Conservation (phyloP, 2,329 filamentous ascomycete species). For the Cladosporium sp. region DNA sequence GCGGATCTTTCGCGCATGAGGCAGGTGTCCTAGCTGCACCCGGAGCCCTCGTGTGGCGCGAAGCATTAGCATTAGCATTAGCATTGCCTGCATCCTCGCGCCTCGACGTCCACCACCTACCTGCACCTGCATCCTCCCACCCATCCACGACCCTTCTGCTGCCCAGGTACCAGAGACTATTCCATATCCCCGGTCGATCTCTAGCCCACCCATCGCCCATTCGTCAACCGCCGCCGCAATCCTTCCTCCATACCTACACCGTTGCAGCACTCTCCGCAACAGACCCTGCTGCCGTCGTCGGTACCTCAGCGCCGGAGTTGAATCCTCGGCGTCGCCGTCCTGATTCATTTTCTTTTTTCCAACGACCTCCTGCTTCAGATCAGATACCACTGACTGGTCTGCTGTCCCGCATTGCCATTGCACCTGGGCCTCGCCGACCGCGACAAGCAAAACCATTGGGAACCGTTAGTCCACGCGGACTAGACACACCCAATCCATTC, state of each 20-base stretch:
- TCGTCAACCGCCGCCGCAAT: not conserved
- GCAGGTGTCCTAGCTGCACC: conserved; percentile 10
- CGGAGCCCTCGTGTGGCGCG: conserved; percentile 3
- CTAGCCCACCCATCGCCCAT: conserved; percentile 4
- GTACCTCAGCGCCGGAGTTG: not conserved
- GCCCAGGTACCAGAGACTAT: conserved; percentile 8
- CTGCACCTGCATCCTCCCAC: no score
- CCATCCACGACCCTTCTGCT: conserved; percentile 1
- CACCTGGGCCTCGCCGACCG: not conserved
- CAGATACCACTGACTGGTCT: no score
- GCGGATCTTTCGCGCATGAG: conserved; percentile 11
- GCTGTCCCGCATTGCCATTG: not conserved
- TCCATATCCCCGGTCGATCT: conserved; percentile 10
- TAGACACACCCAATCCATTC: conserved; percentile 5
- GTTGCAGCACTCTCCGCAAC: not conserved
- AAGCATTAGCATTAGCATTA: no score
- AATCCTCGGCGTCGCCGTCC: conserved; percentile 1
- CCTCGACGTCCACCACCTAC: no score
- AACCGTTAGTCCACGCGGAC: not conserved
- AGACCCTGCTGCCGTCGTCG: conserved; percentile 1
- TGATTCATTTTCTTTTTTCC: conserved; percentile 3
- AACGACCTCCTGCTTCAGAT: not conserved
- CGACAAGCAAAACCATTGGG: not conserved
- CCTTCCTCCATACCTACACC: not conserved
- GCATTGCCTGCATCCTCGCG: not conserved